Conservation (phyloP, 495 filamentous ascomycete species). For the Penicillium dipodomyicola region DNA sequence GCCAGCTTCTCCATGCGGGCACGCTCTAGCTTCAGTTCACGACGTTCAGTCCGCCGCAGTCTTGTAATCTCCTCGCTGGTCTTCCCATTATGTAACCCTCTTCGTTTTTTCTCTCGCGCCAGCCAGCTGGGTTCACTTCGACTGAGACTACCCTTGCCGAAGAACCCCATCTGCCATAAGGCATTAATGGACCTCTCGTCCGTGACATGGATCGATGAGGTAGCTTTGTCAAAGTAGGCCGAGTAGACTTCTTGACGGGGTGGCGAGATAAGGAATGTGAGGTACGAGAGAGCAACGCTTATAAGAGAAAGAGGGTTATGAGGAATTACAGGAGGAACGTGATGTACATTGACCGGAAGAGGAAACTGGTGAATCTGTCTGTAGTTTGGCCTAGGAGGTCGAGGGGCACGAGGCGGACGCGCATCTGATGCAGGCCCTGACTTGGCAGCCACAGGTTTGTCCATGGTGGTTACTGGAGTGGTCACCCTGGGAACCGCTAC, state of each 20-base stretch:
- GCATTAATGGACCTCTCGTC: constrained; percentile 70
- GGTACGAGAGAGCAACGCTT: constrained; percentile 70
- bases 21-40: constrained; percentile 81
- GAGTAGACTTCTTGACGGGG: constrained; percentile 70
- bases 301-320: constrained; percentile 89
- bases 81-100: constrained; percentile 57
- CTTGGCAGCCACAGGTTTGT: constrained; percentile 18
- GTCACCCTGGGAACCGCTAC: constrained; percentile 22
- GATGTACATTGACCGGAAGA: constrained; percentile 73
- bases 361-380: constrained; percentile 72
- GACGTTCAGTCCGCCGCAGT: constrained; percentile 72
- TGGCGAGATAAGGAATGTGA: constrained; percentile 67
- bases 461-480: constrained; percentile 13
- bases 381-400: constrained; percentile 63
- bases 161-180: constrained; percentile 95
- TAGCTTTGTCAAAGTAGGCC: constrained; percentile 73
- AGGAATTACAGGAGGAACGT: constrained; percentile 81
- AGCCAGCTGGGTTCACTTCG: constrained; percentile 94
- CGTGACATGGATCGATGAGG: constrained; percentile 80
- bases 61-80: constrained; percentile 80
- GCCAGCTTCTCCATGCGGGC: constrained; percentile 79
- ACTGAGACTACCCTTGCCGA: constrained; percentile 88
- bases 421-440: constrained; percentile 14
- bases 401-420: constrained; percentile 32
- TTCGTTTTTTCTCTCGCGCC: constrained; percentile 70